phyloP scores from a whole-genome alignment of 257 asterid genomes.

The Solanum pimpinellifolium region DNA sequence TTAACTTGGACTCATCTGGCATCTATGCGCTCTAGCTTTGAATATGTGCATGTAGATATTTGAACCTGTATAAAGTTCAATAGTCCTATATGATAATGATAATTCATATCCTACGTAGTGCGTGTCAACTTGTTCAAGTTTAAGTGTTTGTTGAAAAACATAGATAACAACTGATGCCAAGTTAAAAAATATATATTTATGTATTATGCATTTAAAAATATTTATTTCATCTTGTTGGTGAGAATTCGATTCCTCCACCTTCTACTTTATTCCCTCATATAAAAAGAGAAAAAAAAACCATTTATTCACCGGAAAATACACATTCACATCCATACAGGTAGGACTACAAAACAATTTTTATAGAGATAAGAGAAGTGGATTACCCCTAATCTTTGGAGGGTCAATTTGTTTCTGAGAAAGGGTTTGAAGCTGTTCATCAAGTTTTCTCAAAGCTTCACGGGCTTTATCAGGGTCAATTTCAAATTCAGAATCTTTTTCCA shows the following conservation, averaged over 20 bases:
- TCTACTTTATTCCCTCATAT: background rate
- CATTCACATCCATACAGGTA: background rate
- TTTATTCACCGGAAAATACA: background rate
- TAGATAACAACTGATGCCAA: too few species aligned
- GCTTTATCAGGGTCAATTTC: slow-evolving; percentile 64
- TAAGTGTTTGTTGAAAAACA: too few species aligned
- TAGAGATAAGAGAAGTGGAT: background rate
- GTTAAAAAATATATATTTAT: too few species aligned
- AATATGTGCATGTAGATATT: accelerated
- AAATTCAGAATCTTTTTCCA: slow-evolving; percentile 52
- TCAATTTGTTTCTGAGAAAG: slow-evolving; percentile 27
- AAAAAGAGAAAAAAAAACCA: background rate
- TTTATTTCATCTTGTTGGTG: background rate
- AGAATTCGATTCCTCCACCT: background rate
- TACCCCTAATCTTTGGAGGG: slow-evolving; percentile 51
- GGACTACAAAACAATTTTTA: background rate
- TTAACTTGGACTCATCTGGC: background rate
- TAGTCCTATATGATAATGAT: background rate
- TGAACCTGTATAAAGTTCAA: too few species aligned
- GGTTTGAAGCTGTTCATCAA: slow-evolving; percentile 62
- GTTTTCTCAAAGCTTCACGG: slow-evolving; percentile 70
- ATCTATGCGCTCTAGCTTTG: too few species aligned
- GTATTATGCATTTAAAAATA: too few species aligned
- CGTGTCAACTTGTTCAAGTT: too few species aligned
- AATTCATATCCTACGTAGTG: background rate